Percentiles rank a stretch among this genome's conserved stretches.
Evolutionary conservation across 306 rosid genomes (phyloP).

Genomic region (Heteromeles arbutifolia): DNA sequence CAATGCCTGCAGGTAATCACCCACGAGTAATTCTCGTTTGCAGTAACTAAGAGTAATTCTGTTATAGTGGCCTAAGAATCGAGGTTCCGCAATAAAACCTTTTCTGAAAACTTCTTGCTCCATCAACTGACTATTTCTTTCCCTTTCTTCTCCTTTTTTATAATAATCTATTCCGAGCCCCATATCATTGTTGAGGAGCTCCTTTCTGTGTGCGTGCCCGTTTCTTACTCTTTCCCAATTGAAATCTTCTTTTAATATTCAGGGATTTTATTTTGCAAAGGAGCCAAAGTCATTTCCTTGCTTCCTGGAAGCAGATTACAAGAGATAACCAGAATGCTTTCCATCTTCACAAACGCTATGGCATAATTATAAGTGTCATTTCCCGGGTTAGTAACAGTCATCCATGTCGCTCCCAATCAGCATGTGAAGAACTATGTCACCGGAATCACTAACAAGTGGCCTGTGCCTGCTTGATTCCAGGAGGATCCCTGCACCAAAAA

Average conservation of each 20-base stretch:
- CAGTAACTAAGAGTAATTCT: neutral
- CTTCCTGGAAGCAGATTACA: conserved; percentile 98
- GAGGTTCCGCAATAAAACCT: neutral
- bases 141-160: neutral
- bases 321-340: conserved; percentile 80
- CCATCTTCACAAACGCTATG: conserved; percentile 55
- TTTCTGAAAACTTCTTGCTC: neutral
- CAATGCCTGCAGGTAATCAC: conserved; percentile 52
- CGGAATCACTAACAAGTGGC: conserved; percentile 52
- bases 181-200: neutral
- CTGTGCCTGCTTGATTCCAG: conserved; percentile 65
- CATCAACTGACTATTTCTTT: neutral
- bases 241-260: conserved; percentile 11
- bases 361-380: conserved; percentile 39
- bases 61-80: neutral
- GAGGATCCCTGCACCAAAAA: conserved; percentile 52
- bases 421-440: conserved; percentile 51
- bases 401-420: conserved; percentile 74
- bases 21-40: neutral
- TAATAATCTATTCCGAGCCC: neutral
- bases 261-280: conserved; percentile 35
- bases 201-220: neutral
- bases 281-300: conserved; percentile 68
- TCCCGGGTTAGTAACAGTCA: conserved; percentile 51
- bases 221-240: neutral